phyloP scores from a whole-genome alignment of 176 grass and related monocot genomes.

The Carex parvula region DNA sequence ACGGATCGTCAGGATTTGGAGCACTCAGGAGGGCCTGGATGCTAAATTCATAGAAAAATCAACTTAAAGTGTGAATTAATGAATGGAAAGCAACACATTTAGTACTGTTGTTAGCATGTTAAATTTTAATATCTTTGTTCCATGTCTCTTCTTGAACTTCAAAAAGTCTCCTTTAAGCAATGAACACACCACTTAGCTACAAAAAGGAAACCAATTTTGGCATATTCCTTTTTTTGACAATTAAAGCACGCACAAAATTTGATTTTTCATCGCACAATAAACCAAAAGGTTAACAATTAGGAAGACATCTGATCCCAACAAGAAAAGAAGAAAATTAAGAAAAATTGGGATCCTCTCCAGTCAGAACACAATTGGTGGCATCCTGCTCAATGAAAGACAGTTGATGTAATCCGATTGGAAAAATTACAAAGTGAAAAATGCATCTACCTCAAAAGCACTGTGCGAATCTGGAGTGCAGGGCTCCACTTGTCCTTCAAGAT shows the following conservation, averaged over 20 bases:
- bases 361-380: background rate
- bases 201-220: background rate
- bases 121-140: constrained; percentile 6
- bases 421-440: constrained; percentile 18
- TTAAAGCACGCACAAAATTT: background rate
- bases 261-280: background rate
- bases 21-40: constrained; percentile 97
- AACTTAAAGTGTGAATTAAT: constrained; percentile 14
- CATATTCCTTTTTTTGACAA: background rate
- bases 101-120: background rate
- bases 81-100: constrained; percentile 9
- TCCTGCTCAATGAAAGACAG: background rate
- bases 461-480: constrained; percentile 87
- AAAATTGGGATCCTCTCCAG: background rate
- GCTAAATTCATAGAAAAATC: constrained; percentile 39
- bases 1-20: constrained; percentile 93
- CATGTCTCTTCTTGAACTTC: background rate
- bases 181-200: background rate
- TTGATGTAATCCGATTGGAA: background rate
- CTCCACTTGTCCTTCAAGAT: constrained; percentile 98
- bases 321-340: background rate
- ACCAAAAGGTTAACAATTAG: background rate
- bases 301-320: background rate
- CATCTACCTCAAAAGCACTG: constrained; percentile 73
- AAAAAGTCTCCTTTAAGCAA: background rate